Conservation (phyloP, 805 yeast genomes). For the Candida quercuum region DNA sequence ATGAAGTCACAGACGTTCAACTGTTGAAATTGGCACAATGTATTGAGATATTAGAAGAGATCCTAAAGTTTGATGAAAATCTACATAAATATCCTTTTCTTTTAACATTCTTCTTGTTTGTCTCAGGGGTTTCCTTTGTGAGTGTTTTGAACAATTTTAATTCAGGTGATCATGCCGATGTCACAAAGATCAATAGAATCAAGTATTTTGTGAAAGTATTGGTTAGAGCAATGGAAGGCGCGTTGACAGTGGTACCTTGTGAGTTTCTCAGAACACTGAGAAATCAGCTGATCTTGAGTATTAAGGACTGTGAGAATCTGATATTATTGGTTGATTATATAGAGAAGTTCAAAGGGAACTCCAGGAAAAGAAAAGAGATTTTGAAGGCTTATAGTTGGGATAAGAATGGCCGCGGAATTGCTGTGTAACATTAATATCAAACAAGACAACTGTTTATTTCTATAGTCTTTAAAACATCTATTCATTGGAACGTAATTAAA, state of each 20-base stretch:
- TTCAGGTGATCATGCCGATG: conserved; percentile 10
- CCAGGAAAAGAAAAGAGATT: conserved; percentile 24
- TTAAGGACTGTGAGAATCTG: conserved; percentile 21
- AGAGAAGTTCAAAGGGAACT: conserved; percentile 15
- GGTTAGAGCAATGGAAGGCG: conserved; percentile 20
- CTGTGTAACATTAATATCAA: conserved; percentile 19
- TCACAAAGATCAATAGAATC: conserved; percentile 18
- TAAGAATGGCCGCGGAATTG: conserved; percentile 31
- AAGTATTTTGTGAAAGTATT: conserved; percentile 19
- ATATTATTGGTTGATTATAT: conserved; percentile 16
- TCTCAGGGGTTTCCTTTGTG: conserved; percentile 16
- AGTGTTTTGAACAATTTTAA: conserved; percentile 17
- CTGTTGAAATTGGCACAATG: conserved; percentile 10
- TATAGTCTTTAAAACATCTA: too few species aligned
- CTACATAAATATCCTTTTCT: conserved; percentile 18
- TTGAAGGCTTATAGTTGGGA: conserved; percentile 31
- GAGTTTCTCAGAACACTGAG: conserved; percentile 23
- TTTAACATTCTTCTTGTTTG: conserved; percentile 17
- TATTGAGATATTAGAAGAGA: conserved; percentile 15
- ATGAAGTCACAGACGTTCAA: conserved; percentile 13
- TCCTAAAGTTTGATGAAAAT: conserved; percentile 14
- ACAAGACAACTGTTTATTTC: too few species aligned
- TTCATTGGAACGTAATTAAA: conserved; percentile 3
- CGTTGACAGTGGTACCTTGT: conserved; percentile 24
- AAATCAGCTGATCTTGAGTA: conserved; percentile 17